These are phyloP conservation scores for Beauveria asiatica DNA, from an alignment of 2,329 filamentous ascomycete species.

Conservation along the genomic window DNA sequence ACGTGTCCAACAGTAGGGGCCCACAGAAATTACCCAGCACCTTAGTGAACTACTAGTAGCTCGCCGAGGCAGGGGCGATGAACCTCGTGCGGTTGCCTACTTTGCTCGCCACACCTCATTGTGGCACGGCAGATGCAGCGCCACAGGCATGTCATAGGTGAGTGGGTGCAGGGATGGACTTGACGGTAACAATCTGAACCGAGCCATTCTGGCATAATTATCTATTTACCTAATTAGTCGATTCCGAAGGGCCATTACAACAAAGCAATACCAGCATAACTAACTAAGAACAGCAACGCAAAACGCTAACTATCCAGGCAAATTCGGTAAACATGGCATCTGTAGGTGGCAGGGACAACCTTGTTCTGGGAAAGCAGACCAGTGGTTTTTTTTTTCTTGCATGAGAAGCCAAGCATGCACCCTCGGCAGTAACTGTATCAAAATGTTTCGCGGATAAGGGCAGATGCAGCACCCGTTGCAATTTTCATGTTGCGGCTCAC, in stretches of 20 bases:
- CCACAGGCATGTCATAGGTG: background rate
- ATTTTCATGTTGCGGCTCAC: background rate
- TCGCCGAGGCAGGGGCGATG: background rate
- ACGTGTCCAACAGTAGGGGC: conserved; percentile 3
- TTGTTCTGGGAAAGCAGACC: background rate
- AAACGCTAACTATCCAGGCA: background rate
- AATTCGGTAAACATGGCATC: background rate
- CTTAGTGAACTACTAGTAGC: background rate
- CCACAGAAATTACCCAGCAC: background rate
- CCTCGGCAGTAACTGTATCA: background rate
- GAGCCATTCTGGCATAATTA: background rate
- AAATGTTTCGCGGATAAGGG: background rate
- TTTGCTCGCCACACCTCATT: background rate
- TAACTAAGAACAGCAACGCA: background rate
- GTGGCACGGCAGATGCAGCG: background rate
- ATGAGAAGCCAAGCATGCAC: background rate
- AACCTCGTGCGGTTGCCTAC: background rate
- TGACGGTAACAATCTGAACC: background rate
- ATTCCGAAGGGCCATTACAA: background rate
- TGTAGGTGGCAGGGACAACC: background rate
- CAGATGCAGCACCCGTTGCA: background rate
- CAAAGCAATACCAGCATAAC: background rate
- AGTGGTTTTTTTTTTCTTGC: background rate
- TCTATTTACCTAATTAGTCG: background rate
- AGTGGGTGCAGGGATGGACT: background rate